phyloP scores from a whole-genome alignment of 495 filamentous ascomycete genomes.

The Penicillium salamii region DNA sequence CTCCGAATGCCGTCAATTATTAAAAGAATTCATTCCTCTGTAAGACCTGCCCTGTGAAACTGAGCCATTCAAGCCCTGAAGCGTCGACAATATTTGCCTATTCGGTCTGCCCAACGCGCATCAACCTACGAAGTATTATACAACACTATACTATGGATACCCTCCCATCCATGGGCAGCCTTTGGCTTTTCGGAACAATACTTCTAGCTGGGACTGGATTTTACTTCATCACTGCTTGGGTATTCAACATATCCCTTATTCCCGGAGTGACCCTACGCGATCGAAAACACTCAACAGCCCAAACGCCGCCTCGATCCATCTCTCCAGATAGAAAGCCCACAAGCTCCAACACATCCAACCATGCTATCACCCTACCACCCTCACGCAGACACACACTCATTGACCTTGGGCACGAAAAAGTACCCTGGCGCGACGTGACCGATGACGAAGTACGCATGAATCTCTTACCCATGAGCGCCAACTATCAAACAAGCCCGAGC shows the following conservation, averaged over 20 bases:
- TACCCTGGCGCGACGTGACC: conserved; percentile 23
- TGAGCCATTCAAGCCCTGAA: not conserved
- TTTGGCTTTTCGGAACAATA: conserved; percentile 24
- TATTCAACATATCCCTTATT: conserved; percentile 11
- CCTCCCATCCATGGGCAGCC: conserved; percentile 10
- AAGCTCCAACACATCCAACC: conserved; percentile 29
- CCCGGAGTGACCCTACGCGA: conserved; percentile 21
- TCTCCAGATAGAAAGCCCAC: conserved; percentile 48
- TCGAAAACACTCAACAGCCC: conserved; percentile 39
- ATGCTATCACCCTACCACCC: conserved; percentile 54
- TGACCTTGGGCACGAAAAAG: conserved; percentile 16
- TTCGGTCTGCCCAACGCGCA: conserved; percentile 8
- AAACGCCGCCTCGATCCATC: conserved; percentile 55
- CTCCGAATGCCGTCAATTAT: not conserved
- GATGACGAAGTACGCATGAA: conserved; percentile 32
- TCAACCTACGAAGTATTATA: no score
- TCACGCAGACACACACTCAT: conserved; percentile 52
- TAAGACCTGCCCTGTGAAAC: not conserved
- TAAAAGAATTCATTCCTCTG: not conserved
- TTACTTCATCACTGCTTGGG: conserved; percentile 12
- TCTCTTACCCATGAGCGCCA: conserved; percentile 41
- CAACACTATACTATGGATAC: conserved; percentile 19
- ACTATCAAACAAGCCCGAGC: conserved; percentile 39
- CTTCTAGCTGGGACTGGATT: conserved; percentile 22
- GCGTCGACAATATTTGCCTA: not conserved